These are phyloP conservation scores for Chlorella ohadii DNA, from an alignment of 139 green algal species.

Conservation along the genomic window DNA sequence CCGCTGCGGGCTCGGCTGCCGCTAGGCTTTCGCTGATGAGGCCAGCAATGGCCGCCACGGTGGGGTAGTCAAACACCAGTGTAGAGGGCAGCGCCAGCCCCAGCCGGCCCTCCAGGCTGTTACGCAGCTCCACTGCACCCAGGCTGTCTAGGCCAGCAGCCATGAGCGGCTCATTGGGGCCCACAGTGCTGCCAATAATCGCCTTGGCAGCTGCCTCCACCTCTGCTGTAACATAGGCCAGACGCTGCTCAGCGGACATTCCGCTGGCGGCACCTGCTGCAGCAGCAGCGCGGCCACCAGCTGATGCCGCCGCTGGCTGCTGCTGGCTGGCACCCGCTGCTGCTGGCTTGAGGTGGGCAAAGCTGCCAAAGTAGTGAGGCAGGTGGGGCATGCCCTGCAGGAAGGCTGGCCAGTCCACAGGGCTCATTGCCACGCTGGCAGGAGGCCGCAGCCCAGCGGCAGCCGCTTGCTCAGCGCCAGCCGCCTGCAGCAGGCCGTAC, in stretches of 20 bases:
- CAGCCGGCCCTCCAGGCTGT: conserved; percentile 47
- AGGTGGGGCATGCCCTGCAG: conserved; percentile 33
- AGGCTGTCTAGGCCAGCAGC: conserved; percentile 71
- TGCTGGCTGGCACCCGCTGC: conserved; percentile 52
- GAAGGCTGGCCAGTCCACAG: conserved; percentile 51
- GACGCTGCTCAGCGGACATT: conserved; percentile 21
- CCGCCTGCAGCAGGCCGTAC: conserved; percentile 27
- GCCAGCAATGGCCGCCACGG: conserved; percentile 44
- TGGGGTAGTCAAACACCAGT: conserved; percentile 71
- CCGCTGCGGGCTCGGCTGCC: not conserved
- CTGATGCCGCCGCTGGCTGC: not conserved
- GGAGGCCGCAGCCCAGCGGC: not conserved
- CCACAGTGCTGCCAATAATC: conserved; percentile 51
- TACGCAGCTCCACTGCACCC: conserved; percentile 52
- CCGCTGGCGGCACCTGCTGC: not conserved
- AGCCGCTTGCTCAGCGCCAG: conserved; percentile 20
- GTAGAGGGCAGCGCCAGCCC: conserved; percentile 49
- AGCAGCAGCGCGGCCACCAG: not conserved
- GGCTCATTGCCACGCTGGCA: conserved; percentile 19
- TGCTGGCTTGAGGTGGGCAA: conserved; percentile 25
- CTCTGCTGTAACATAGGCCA: conserved; percentile 31
- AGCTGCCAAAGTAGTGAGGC: conserved; percentile 37
- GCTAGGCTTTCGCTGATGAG: conserved; percentile 10
- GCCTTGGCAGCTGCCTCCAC: conserved; percentile 51
- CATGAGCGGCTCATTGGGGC: conserved; percentile 61